Evolutionary conservation across 768 basidiomycete species (phyloP).

Genomic region (Suillus americanus): DNA sequence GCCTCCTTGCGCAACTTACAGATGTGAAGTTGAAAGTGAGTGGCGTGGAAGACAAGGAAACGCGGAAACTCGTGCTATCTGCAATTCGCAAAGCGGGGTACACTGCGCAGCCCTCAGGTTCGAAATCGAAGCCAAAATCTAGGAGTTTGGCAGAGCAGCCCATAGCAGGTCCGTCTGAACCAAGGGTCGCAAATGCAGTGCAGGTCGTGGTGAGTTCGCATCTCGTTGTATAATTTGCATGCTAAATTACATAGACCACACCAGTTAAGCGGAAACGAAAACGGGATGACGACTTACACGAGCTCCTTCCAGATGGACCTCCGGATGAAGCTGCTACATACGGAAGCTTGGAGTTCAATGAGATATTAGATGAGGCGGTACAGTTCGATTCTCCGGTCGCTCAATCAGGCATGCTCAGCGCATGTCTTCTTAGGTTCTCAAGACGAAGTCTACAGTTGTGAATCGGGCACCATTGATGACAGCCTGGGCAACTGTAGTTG

Average conservation of each 20-base stretch:
- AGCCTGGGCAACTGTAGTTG: constrained; percentile 87
- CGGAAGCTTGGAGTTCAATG: constrained; percentile 68
- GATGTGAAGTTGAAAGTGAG: constrained; percentile 56
- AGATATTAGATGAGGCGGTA: constrained; percentile 64
- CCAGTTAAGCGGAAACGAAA: constrained; percentile 52
- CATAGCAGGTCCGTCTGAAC: constrained; percentile 9
- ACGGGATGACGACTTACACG: constrained; percentile 47
- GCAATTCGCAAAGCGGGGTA: constrained; percentile 70
- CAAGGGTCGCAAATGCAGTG: constrained; percentile 22
- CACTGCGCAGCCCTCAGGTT: constrained; percentile 21
- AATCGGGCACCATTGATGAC: constrained; percentile 96
- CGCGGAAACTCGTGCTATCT: constrained; percentile 55
- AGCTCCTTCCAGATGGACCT: constrained; percentile 54
- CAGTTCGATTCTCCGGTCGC: neutral
- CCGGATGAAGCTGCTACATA: constrained; percentile 48
- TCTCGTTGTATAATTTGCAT: neutral
- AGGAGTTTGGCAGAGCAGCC: neutral
- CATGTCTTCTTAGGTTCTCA: constrained; percentile 49
- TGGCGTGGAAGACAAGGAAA: constrained; percentile 65
- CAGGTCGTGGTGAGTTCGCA: constrained; percentile 30
- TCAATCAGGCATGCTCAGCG: constrained; percentile 1
- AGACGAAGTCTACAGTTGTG: constrained; percentile 59
- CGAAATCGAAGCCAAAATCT: constrained; percentile 7
- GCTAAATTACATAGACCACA: constrained; percentile 34
- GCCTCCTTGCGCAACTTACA: constrained; percentile 55